Conservation (phyloP, 345 rosid species). For the Toxicodendron radicans region DNA sequence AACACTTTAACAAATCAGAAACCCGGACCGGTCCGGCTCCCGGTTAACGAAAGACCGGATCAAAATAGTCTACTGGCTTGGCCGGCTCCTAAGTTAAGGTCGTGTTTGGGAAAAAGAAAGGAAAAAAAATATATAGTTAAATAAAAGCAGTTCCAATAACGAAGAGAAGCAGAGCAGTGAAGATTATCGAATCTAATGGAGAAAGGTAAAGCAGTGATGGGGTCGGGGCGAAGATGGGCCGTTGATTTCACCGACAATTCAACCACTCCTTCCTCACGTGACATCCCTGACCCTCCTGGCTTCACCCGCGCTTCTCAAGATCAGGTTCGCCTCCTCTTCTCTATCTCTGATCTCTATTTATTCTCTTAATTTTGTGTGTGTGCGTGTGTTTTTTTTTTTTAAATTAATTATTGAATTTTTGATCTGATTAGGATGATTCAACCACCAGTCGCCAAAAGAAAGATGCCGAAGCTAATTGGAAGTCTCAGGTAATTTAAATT, state of each 20-base stretch:
- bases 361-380: background rate
- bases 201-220: constrained; percentile 96
- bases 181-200: constrained; percentile 49
- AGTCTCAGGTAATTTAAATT: constrained; percentile 61
- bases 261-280: constrained; percentile 75
- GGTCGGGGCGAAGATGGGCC: constrained; percentile 96
- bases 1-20: too few relatives aligned
- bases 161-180: background rate
- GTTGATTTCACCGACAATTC: constrained; percentile 93
- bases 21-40: too few relatives aligned
- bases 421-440: constrained; percentile 71
- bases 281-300: constrained; percentile 91
- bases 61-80: background rate
- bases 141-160: too few relatives aligned
- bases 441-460: constrained; percentile 80
- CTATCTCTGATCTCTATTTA: background rate
- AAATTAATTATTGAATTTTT: background rate
- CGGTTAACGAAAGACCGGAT: too few relatives aligned
- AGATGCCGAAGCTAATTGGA: constrained; percentile 98
- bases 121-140: too few relatives aligned
- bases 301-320: constrained; percentile 84
- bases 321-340: constrained; percentile 45
- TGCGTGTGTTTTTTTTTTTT: too few relatives aligned
- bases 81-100: background rate
- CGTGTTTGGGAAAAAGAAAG: background rate